These are phyloP conservation scores for Crithidia fasciculata DNA, from an alignment of 208 protist genomes.

Conservation along the genomic window DNA sequence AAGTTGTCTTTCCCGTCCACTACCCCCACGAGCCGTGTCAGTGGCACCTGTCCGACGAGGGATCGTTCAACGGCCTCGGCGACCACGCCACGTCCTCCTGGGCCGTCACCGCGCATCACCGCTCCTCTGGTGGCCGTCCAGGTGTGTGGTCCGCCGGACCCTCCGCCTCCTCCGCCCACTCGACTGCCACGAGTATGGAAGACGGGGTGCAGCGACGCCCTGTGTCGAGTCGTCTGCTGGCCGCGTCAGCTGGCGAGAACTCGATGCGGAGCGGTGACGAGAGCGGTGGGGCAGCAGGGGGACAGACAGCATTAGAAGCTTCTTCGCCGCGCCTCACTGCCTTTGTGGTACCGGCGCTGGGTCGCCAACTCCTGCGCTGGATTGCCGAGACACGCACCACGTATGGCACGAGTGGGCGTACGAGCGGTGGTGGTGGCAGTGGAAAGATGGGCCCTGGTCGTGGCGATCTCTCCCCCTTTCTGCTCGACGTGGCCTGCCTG, in stretches of 20 bases:
- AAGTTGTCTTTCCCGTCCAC: slow-evolving; percentile 41
- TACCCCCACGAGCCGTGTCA: slow-evolving; percentile 55
- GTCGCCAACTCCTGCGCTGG: slow-evolving; percentile 26
- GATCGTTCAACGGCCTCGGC: slow-evolving; percentile 19
- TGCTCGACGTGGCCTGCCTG: slow-evolving; percentile 32
- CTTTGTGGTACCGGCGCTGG: slow-evolving; percentile 18
- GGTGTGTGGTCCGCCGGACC: not conserved
- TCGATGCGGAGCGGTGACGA: not conserved
- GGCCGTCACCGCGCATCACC: slow-evolving; percentile 22
- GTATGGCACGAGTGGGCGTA: not conserved
- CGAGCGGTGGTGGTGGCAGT: not conserved
- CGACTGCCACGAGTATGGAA: not conserved
- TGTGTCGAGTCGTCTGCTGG: slow-evolving; percentile 6
- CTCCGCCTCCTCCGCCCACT: not conserved
- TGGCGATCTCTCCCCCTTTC: slow-evolving; percentile 16
- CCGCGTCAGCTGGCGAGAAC: not conserved
- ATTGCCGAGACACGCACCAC: slow-evolving; percentile 13
- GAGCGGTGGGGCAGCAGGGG: not conserved
- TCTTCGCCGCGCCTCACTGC: slow-evolving; percentile 19
- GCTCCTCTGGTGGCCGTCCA: not conserved
- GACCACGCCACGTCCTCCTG: slow-evolving; percentile 29
- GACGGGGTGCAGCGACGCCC: slow-evolving; percentile 4
- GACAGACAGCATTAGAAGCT: not conserved
- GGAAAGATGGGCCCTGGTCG: not conserved
- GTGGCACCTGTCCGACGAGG: slow-evolving; percentile 48